Conservation (phyloP, 306 rosid genomes). For the Vigna radiata region DNA sequence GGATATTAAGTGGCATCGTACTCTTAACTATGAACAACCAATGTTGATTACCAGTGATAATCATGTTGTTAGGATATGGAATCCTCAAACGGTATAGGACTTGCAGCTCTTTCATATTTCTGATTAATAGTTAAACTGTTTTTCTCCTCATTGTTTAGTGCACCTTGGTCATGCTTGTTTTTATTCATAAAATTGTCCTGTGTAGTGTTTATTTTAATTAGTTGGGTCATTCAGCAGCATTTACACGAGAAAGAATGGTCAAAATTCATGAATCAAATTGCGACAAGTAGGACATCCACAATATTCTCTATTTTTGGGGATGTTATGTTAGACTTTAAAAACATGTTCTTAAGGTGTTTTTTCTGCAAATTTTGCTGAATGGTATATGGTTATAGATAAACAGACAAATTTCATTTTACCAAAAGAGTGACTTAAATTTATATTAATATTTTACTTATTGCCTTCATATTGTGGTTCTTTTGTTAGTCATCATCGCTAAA, state of each 20-base stretch:
- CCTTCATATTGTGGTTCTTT: constrained; percentile 20
- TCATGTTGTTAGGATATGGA: constrained; percentile 90
- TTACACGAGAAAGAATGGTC: constrained; percentile 20
- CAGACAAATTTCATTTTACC: background rate
- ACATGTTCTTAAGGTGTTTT: constrained; percentile 20
- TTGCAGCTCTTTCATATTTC: constrained; percentile 29
- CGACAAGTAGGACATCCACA: background rate
- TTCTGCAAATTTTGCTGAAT: background rate
- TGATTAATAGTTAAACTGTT: constrained; percentile 13
- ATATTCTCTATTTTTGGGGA: constrained; percentile 19
- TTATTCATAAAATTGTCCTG: background rate
- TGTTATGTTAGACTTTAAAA: constrained; percentile 6
- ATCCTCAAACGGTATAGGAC: constrained; percentile 75
- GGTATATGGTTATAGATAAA: background rate
- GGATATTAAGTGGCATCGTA: constrained; percentile 95
- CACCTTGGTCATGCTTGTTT: constrained; percentile 10
- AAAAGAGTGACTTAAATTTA: background rate
- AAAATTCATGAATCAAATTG: background rate
- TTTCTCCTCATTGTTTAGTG: constrained; percentile 24
- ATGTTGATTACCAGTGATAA: constrained; percentile 80
- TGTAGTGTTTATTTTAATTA: constrained; percentile 15
- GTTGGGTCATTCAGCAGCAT: constrained; percentile 3
- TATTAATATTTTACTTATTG: background rate
- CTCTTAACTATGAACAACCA: constrained; percentile 74
- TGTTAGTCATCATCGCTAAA: background rate